phyloP scores from a whole-genome alignment of 129 eudicot species.

The Flaveria robusta region DNA sequence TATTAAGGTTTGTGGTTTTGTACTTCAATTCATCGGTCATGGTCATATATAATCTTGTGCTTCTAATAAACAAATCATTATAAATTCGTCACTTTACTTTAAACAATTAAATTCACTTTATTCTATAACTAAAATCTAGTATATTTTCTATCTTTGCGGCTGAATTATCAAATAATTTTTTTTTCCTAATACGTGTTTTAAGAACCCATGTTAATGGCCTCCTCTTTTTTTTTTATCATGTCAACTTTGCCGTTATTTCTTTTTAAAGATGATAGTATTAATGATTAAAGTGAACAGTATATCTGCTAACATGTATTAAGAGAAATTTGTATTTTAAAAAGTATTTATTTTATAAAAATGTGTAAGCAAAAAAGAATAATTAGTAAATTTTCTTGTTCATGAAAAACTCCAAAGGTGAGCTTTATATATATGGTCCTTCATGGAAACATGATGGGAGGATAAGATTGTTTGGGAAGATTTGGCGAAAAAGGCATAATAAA shows the following conservation, averaged over 20 bases:
- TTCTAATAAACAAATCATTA: neutral
- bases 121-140: neutral
- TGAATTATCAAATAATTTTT: too few species aligned
- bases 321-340: too few species aligned
- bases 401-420: conserved; percentile 28
- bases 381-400: neutral
- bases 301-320: too few species aligned
- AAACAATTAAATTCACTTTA: neutral
- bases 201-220: too few species aligned
- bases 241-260: too few species aligned
- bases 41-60: conserved; percentile 10
- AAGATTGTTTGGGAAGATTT: conserved; percentile 34
- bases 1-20: conserved; percentile 12
- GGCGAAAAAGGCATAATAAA: conserved; percentile 23
- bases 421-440: conserved; percentile 21
- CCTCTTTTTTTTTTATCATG: neutral
- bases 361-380: too few species aligned
- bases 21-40: neutral
- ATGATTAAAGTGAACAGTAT: too few species aligned
- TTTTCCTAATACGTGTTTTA: too few species aligned
- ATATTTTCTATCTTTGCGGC: neutral
- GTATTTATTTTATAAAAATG: too few species aligned
- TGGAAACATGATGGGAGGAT: conserved; percentile 25
- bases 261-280: too few species aligned
- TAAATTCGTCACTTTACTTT: neutral